A percentile compares a stretch with the other conserved stretches of the same genome.
Evolutionary conservation across 768 basidiomycete species (phyloP).

Genomic region (Mycena galericulata): DNA sequence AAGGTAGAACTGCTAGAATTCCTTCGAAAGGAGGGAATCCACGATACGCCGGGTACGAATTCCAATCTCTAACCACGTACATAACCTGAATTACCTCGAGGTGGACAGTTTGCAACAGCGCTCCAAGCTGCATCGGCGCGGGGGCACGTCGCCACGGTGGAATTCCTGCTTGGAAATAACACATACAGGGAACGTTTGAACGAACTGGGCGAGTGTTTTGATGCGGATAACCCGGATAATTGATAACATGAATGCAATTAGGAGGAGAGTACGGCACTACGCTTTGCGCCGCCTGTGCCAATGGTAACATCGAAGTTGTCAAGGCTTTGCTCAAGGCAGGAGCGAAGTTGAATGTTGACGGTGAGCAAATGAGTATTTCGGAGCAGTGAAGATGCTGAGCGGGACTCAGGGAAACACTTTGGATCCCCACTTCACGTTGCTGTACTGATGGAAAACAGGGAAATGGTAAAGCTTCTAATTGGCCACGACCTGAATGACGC

Average conservation of each 20-base stretch:
- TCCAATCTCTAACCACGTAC: too few relatives aligned
- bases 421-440: conserved; percentile 18
- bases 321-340: background rate
- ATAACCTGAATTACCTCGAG: too few relatives aligned
- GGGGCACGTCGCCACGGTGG: too few relatives aligned
- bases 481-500: background rate
- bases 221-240: background rate
- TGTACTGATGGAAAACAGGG: background rate
- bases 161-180: background rate
- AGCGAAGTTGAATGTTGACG: background rate
- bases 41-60: too few relatives aligned
- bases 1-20: conserved; percentile 13
- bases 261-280: conserved; percentile 11
- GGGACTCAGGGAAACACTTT: background rate
- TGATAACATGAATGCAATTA: conserved; percentile 6
- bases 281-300: conserved; percentile 10
- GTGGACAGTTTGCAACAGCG: too few relatives aligned
- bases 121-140: too few relatives aligned
- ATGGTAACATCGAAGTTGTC: background rate
- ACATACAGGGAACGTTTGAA: background rate
- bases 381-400: background rate
- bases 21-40: background rate
- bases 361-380: background rate
- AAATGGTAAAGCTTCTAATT: background rate
- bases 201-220: background rate